Evolutionary conservation across 192 early-diverging fungal species (phyloP), one percentile per base, ranked within the genome.

Genomic region (Coemansia sp.): DNA sequence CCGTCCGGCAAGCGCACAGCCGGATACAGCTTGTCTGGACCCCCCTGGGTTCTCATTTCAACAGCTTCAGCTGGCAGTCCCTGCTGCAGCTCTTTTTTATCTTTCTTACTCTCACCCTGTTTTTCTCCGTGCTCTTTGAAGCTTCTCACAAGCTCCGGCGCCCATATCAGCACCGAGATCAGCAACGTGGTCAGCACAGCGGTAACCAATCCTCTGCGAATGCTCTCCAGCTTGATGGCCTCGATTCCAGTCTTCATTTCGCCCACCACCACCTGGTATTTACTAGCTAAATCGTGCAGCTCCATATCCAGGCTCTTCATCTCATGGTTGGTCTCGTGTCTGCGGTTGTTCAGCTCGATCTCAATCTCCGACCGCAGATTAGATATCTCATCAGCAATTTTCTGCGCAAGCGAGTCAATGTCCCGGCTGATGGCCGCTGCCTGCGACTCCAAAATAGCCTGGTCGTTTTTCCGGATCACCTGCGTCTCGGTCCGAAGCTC

Each of bases 311-410:
- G 86, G 31, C 79, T 82, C 64, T 93, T 93, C 72, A 92, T 89
- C 25, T 90, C 85, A 56, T 91, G 91, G 22, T 87, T 81, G 7
- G 86, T 86, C 40, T 97, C 95, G 48, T 91, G 86, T 68, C 92
- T 93, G 67, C 91, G 90, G 68, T 91, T 91, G 75, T 93, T 97
- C 74, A 97, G 76, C 68, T 97, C 95, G 62, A 97, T 88, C 22
- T 89, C 83, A 48, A 97, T 89, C n/a, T 95, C 92, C 14, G 88
- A 85, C 64, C 92, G 92, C 75, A 96, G 71, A 31, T 85, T 86
- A 5, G 87, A 85, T 20, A 93, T 83, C 48, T 91, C 86, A 51
- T 97, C 95, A n/a, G 87, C 82, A 34, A 92, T 77, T 36, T 85
- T 85, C 51, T 91, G 91, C 38, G 83, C 85, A 63, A 95, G 61